These are phyloP conservation scores for Podochytrium sp. DNA, from an alignment of 192 early-diverging fungal species.

Conservation along the genomic window DNA sequence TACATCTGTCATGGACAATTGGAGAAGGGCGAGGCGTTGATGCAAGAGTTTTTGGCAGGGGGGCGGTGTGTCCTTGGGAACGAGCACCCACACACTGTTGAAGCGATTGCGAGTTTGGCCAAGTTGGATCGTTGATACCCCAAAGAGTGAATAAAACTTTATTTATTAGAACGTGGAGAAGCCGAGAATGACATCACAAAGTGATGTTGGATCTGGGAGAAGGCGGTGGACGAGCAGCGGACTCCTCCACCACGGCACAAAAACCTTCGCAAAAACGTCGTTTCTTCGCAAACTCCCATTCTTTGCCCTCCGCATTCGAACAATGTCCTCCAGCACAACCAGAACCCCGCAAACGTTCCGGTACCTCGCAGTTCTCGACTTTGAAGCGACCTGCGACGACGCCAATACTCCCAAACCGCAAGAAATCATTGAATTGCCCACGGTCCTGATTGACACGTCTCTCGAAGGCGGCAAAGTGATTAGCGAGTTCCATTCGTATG, in stretches of 20 bases:
- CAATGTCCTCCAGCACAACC: background rate
- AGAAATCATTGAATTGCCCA: slow-evolving; percentile 55
- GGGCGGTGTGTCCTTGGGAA: too few species aligned
- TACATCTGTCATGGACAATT: too few species aligned
- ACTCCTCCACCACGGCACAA: background rate
- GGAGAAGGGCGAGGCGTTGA: too few species aligned
- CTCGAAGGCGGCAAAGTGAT: slow-evolving; percentile 15
- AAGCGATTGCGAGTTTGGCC: too few species aligned
- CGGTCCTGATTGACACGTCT: slow-evolving; percentile 37
- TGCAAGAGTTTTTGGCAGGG: too few species aligned
- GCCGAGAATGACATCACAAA: too few species aligned
- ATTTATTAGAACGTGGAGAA: too few species aligned
- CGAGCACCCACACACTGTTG: too few species aligned
- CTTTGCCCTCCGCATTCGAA: background rate
- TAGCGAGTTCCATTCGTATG: slow-evolving; percentile 48
- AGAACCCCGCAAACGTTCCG: slow-evolving; percentile 3
- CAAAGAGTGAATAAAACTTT: too few species aligned
- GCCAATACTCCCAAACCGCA: slow-evolving; percentile 9
- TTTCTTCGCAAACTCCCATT: background rate
- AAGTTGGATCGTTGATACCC: too few species aligned
- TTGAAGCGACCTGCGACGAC: slow-evolving; percentile 48
- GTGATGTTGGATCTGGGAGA: too few species aligned
- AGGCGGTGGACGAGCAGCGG: too few species aligned
- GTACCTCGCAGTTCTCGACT: slow-evolving; percentile 50
- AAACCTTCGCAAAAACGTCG: background rate